Base-by-base conservation (phyloP, 352 stramenopile species). In the Salisapilia sapeloensis region DNA sequence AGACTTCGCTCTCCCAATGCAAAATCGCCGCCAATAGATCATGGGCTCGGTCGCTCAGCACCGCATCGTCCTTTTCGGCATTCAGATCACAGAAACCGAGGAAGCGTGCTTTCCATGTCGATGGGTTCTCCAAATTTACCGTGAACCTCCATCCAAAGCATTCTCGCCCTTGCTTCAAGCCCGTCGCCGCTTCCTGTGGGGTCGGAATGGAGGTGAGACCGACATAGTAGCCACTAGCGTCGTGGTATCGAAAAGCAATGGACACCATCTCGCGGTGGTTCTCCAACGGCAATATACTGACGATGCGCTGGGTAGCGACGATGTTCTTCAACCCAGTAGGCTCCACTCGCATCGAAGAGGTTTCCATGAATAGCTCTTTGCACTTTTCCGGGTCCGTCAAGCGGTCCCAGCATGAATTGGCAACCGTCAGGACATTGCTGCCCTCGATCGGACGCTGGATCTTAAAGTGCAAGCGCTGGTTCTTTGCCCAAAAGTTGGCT, bases 21-120 rank as follows among this genome's bases (percentile, higher is more conserved):
- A 87, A 48, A 58, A 84, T 81, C 18, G 63, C 66, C 40, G 84
- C 84, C 69, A 84, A 84, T 38, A 66, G 60, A 39, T 87, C 72
- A 33, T 85, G 84, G 18, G 63, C 65, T 15, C 80, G 42, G 38
- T 87, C 67, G 44, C 80, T 84, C 23, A 82, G 43, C 36, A 86
- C 60, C 54, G 79, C 81, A 52, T 83, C 71, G 38, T 82, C 62
- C 48, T 79, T 79, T 38, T 86, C 64, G 21, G 66, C 66, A 56
- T 86, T 86, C 8, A 78, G 66, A 29, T 86, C 70, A 32, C 81
- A 81, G 42, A 81, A 81, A 15, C 70, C 70, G 20, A 86, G 35
- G 40, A 86, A 86, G 38, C 79, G 60, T n/a, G 70, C 63, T 32
- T 81, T 86, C 70, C 63, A 83, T 13, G 44, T 58, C 13, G 59